Percentiles rank a stretch among this genome's conserved stretches.
Evolutionary conservation across 2,329 filamentous ascomycete species (phyloP).

Genomic region (Byssothecium circinans): DNA sequence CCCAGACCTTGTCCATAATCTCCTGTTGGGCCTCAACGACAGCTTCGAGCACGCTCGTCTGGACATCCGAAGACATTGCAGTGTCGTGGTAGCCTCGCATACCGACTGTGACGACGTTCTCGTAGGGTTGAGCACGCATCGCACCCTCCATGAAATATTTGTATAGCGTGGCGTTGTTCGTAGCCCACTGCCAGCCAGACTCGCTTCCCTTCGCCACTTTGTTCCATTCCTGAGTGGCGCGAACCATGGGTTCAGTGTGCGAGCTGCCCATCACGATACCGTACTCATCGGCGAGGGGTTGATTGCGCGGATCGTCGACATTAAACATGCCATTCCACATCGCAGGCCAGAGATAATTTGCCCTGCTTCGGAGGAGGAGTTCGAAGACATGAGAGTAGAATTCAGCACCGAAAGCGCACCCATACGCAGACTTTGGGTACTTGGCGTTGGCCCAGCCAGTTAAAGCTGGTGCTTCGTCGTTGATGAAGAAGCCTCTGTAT

Average conservation of each 20-base stretch:
- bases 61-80: slow-evolving; percentile 59
- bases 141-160: slow-evolving; percentile 70
- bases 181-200: slow-evolving; percentile 66
- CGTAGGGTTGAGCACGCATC: slow-evolving; percentile 65
- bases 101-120: slow-evolving; percentile 65
- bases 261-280: slow-evolving; percentile 73
- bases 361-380: slow-evolving; percentile 67
- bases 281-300: slow-evolving; percentile 71
- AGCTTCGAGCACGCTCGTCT: slow-evolving; percentile 61
- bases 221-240: slow-evolving; percentile 57
- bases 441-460: slow-evolving; percentile 67
- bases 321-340: slow-evolving; percentile 73
- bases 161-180: slow-evolving; percentile 68
- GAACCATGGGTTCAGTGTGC: slow-evolving; percentile 72
- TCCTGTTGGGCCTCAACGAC: slow-evolving; percentile 63
- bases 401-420: slow-evolving; percentile 54
- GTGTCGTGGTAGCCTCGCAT: slow-evolving; percentile 74
- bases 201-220: slow-evolving; percentile 53
- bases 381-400: slow-evolving; percentile 74
- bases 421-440: slow-evolving; percentile 50
- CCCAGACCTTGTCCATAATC: slow-evolving; percentile 61
- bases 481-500: slow-evolving; percentile 71
- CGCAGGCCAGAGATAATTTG: slow-evolving; percentile 76
- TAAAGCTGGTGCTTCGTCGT: slow-evolving; percentile 68
- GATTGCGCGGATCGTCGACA: slow-evolving; percentile 69